Evolutionary conservation across 2,329 filamentous ascomycete genomes (phyloP), one percentile per base, ranked within the genome.

Genomic region (Pseudogymnoascus sp.): DNA sequence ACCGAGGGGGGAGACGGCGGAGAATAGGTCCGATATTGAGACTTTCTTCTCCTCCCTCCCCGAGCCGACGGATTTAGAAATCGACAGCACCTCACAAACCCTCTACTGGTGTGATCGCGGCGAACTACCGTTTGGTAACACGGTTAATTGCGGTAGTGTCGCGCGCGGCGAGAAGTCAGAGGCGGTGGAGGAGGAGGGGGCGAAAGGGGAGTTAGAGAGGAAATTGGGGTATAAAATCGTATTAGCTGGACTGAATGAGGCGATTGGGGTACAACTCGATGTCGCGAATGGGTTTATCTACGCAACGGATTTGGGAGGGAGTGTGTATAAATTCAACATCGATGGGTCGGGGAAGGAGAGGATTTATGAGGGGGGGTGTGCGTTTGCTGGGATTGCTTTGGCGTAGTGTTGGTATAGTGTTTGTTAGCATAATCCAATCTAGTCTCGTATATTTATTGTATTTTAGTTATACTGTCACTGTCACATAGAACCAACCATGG

Each of bases 61-160:
- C 0, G 83, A 86, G 69, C 80, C 81, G 0, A 82, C 86, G 64
- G 83, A 86, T 67, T 71, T 87, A 0, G 82, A 84, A 34, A 68
- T 86, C 1, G 81, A 86, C 14, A 75, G 77, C 11, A 72, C 75
- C 0, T 69, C 70, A 2, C 69, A 76, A 29, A 74, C 70, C 1
- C 72, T 87, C 26, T 86, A 83, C 70, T 86, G 84, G 84, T 85
- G 84, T 0, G 84, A 86, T 66, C 75, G 84, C 0, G 85, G 84
- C 3, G 84, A 86, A 66, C 71, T 80, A 1, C 83, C 83, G 0
- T 69, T 72, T 7, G 84, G 84, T 0, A 85, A 83, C 68, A 78
- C 78, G 10, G 66, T 86, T 64, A 83, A 85, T 68, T 71, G 75
- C 5, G 73, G 73, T 1, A 66, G 37, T 26, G 16, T 68, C 5